phyloP scores from a whole-genome alignment of 169 alveolate genomes.

The Cryptosporidium canis region DNA sequence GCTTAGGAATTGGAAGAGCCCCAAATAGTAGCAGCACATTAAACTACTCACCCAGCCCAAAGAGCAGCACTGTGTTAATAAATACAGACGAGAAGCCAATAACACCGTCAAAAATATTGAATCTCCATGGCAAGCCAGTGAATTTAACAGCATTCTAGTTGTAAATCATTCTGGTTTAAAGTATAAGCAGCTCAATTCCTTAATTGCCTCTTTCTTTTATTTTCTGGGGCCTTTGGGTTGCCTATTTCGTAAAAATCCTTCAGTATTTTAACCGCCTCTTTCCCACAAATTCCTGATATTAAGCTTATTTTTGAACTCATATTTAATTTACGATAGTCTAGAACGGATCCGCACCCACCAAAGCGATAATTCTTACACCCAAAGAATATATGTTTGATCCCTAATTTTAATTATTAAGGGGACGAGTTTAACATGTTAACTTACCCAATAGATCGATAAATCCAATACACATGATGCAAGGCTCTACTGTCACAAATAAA shows the following conservation, averaged over 20 bases:
- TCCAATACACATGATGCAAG: slow-evolving; percentile 72
- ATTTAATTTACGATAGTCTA: not conserved
- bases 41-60: slow-evolving; percentile 25
- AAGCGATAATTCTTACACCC: slow-evolving; percentile 62
- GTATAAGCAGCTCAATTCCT: not conserved
- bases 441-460: slow-evolving; percentile 37
- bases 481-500: slow-evolving; percentile 67
- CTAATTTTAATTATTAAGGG: not conserved
- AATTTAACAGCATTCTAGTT: slow-evolving; percentile 57
- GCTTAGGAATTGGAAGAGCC: not conserved
- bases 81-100: slow-evolving; percentile 62
- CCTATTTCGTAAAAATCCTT: slow-evolving; percentile 53
- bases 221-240: slow-evolving; percentile 67
- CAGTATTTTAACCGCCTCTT: slow-evolving; percentile 38
- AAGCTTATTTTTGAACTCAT: not conserved
- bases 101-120: slow-evolving; percentile 39
- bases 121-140: slow-evolving; percentile 40
- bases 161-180: not conserved
- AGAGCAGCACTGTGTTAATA: slow-evolving; percentile 4
- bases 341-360: slow-evolving; percentile 71
- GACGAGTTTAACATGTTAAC: not conserved
- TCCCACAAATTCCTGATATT: slow-evolving; percentile 34
- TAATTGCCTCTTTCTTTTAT: slow-evolving; percentile 57
- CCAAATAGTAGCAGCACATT: slow-evolving; percentile 4
- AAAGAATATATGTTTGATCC: slow-evolving; percentile 20